phyloP scores from a whole-genome alignment of 1,284 basidiomycete species.

The Volvariella surrecta region DNA sequence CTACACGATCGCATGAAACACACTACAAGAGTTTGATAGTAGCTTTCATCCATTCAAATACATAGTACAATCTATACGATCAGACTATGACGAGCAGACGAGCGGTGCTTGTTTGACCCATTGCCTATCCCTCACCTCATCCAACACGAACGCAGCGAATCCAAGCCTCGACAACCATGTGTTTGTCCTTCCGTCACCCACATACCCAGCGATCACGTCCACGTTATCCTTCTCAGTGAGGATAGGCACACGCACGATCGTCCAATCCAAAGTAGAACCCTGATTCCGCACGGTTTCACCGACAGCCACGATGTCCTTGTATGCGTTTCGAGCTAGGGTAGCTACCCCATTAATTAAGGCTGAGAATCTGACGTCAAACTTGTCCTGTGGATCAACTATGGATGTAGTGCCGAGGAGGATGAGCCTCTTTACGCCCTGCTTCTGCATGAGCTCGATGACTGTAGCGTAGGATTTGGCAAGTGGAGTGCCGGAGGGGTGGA shows the following conservation, averaged over 20 bases:
- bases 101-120: slow-evolving; percentile 39
- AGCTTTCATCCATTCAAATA: too few relatives aligned
- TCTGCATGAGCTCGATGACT: slow-evolving; percentile 47
- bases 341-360: slow-evolving; percentile 31
- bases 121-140: slow-evolving; percentile 43
- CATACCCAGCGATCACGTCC: slow-evolving; percentile 46
- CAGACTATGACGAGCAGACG: too few relatives aligned
- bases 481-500: slow-evolving; percentile 37
- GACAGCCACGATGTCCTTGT: slow-evolving; percentile 37
- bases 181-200: slow-evolving; percentile 51
- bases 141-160: slow-evolving; percentile 50
- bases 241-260: slow-evolving; percentile 54
- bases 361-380: slow-evolving; percentile 38
- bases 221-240: slow-evolving; percentile 38
- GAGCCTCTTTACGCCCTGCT: slow-evolving; percentile 42
- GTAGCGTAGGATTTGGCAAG: slow-evolving; percentile 48
- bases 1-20: too few relatives aligned
- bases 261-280: slow-evolving; percentile 50
- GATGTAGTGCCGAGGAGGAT: slow-evolving; percentile 59
- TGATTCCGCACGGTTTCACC: slow-evolving; percentile 43
- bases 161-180: slow-evolving; percentile 39
- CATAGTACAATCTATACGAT: too few relatives aligned
- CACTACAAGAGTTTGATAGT: too few relatives aligned
- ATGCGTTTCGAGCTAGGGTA: slow-evolving; percentile 25
- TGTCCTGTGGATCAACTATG: slow-evolving; percentile 51